Evolutionary conservation across 352 stramenopile genomes (phyloP), one percentile per base, ranked within the genome.

Genomic region (Globisporangium nodosum): DNA sequence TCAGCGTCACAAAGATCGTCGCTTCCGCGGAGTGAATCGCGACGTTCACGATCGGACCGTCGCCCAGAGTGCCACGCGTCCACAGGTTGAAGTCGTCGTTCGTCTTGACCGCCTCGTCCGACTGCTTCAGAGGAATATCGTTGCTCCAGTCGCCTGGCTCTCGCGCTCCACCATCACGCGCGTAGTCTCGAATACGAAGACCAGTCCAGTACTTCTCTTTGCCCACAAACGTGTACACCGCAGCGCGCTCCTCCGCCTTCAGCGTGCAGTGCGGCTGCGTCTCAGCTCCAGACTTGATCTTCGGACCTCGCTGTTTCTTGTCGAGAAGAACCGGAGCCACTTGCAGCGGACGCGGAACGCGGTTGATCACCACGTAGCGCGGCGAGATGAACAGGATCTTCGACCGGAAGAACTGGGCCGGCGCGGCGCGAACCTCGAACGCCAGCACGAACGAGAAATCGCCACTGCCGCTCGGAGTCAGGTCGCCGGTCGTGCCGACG

Each of bases 381-480:
- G 86, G 86, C 16, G 83, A 87, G 43, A 96, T 74, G 2, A 87
- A 68, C 31, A 93, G 63, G 43, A 96, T 87, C 68, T 92, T 94
- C 9, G 86, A 88, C 5, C 82, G 70, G 61, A 84, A 88, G 51
- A 94, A 96, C 58, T 94, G 86, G 0, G 71, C 78, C 40, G 86
- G 85, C 18, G 82, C 86, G 5, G 81, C 86, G n/a, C 80, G 69
- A 6, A 92, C 66, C 62, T 94, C 82, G 61, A 85, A 96, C 48
- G 84, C 81, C 46, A 96, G 67, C 47, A 94, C 76, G 35, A 88
- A 96, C 13, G 73, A 78, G 11, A 75, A 85, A 49, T 85, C 69
- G 16, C 69, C 73, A 11, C 64, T 74, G 47, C 65, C 67, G 54
- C 58, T 66, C 16, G 74, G 69, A 15, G 72, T 64, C 42, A 95